These are phyloP conservation scores for Taphrina betulina DNA, from an alignment of 1,139 yeast genomes.

Conservation along the genomic window DNA sequence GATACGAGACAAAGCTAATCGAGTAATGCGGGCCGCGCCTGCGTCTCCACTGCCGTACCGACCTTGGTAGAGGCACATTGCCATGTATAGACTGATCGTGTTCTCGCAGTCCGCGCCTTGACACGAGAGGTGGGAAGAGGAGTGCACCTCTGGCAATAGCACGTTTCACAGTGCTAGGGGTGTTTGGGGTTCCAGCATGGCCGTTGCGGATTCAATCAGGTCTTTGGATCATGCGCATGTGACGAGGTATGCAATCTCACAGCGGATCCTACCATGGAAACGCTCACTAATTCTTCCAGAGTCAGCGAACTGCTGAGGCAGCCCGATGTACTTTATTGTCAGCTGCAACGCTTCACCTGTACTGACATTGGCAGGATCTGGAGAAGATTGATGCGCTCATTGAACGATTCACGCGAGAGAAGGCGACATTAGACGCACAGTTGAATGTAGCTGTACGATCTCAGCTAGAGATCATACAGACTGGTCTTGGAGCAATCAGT, in stretches of 20 bases:
- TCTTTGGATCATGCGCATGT: background rate
- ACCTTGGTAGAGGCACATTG: no score
- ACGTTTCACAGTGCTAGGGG: no score
- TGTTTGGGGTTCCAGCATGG: no score
- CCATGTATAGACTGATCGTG: no score
- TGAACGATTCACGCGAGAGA: conserved; percentile 66
- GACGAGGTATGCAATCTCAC: background rate
- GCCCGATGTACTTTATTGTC: background rate
- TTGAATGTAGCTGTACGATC: conserved; percentile 62
- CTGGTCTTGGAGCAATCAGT: conserved; percentile 44
- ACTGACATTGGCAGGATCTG: conserved; percentile 50
- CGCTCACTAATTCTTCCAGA: background rate
- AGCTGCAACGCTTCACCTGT: background rate
- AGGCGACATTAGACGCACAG: conserved; percentile 69
- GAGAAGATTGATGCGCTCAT: conserved; percentile 56
- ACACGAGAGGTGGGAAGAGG: no score
- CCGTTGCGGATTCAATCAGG: no score
- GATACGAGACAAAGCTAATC: no score
- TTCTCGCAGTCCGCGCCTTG: no score
- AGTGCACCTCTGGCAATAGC: no score
- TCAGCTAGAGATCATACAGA: conserved; percentile 57
- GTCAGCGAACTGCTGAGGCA: background rate
- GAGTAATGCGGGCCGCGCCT: no score
- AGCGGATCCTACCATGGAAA: background rate
- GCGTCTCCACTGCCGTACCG: no score